phyloP scores from a whole-genome alignment of 2,329 filamentous ascomycete genomes.

The Onygenales sp. region DNA sequence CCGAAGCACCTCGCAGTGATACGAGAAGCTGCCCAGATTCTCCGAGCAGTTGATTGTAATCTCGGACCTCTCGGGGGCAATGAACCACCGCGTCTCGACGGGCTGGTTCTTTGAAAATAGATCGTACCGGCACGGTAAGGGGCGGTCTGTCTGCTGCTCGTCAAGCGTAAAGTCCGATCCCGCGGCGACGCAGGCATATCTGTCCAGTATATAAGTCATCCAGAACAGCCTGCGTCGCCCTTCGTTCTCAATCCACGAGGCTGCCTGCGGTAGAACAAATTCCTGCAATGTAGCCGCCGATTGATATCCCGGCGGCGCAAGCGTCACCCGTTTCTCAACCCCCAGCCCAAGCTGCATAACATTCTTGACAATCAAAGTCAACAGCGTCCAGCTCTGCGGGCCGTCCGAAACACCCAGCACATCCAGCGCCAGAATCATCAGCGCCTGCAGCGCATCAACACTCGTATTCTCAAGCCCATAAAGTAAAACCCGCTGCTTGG shows the following conservation, averaged over 20 bases:
- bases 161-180: constrained; percentile 36
- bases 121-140: constrained; percentile 38
- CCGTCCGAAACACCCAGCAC: constrained; percentile 37
- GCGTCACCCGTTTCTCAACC: constrained; percentile 31
- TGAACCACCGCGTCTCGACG: constrained; percentile 31
- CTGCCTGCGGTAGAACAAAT: constrained; percentile 27
- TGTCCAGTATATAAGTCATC: constrained; percentile 39
- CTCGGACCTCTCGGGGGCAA: constrained; percentile 15
- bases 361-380: constrained; percentile 32
- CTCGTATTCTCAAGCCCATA: constrained; percentile 36
- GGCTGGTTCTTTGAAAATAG: constrained; percentile 37
- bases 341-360: constrained; percentile 32
- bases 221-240: constrained; percentile 34
- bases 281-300: constrained; percentile 27
- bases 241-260: constrained; percentile 40
- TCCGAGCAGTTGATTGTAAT: constrained; percentile 28
- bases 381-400: constrained; percentile 34
- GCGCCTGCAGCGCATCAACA: constrained; percentile 30
- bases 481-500: constrained; percentile 32
- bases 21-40: constrained; percentile 38
- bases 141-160: constrained; percentile 30
- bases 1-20: constrained; percentile 37
- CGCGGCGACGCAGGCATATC: constrained; percentile 36
- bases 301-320: constrained; percentile 25
- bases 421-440: constrained; percentile 35